phyloP scores from a whole-genome alignment of 2,329 filamentous ascomycete species.

The Aspergillus spinulosporus region DNA sequence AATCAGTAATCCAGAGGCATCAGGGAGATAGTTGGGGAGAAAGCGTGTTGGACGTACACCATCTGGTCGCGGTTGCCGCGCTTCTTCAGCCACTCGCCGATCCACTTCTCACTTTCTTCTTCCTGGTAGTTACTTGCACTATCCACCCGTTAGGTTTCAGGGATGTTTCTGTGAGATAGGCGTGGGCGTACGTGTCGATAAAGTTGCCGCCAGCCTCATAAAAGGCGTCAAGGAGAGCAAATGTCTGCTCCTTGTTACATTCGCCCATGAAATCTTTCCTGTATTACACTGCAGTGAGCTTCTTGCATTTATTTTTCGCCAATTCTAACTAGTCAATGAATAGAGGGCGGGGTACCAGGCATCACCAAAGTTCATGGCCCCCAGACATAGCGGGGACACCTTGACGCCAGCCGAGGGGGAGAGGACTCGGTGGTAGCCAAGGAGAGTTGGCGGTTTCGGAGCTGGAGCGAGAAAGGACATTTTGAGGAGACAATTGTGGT shows the following conservation, averaged over 20 bases:
- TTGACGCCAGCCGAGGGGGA: conserved; percentile 53
- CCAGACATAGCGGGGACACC: conserved; percentile 56
- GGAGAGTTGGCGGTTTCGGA: conserved; percentile 26
- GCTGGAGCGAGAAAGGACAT: conserved; percentile 4
- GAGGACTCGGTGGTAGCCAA: conserved; percentile 56
- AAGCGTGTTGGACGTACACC: conserved; percentile 42
- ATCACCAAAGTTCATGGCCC: conserved; percentile 57
- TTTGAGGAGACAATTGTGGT: background rate
- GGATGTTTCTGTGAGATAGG: background rate
- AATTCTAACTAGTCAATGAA: background rate
- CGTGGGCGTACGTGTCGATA: conserved; percentile 47
- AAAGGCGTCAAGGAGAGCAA: conserved; percentile 53
- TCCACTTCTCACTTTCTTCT: conserved; percentile 52
- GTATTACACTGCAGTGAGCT: background rate
- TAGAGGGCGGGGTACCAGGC: conserved; percentile 39
- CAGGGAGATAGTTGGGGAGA: background rate
- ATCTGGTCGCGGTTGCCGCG: conserved; percentile 53
- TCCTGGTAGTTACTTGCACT: conserved; percentile 52
- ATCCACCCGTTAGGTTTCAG: conserved; percentile 31
- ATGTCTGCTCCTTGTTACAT: conserved; percentile 50
- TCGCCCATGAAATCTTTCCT: conserved; percentile 35
- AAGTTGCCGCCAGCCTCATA: conserved; percentile 54
- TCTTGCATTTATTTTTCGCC: background rate
- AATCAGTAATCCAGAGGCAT: background rate
- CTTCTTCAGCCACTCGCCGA: conserved; percentile 55